phyloP scores from a whole-genome alignment of 1,139 yeast genomes.

The Pichia norvegensis region DNA sequence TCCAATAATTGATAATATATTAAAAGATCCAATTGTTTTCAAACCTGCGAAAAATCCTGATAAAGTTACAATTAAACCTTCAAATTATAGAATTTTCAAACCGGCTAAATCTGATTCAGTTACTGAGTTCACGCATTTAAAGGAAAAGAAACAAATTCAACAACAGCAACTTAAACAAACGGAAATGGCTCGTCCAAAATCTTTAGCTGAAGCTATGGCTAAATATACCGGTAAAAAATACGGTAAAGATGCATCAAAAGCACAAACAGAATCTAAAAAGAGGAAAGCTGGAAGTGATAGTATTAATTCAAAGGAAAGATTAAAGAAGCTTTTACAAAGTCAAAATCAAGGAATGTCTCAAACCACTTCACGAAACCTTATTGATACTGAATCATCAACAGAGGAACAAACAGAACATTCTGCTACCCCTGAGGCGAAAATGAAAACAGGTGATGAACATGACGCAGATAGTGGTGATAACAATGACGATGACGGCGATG shows the following conservation, averaged over 20 bases:
- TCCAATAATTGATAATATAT: conserved; percentile 38
- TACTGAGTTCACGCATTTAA: neutral
- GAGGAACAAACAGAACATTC: neutral
- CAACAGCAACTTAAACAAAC: conserved; percentile 2
- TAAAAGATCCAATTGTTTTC: conserved; percentile 43
- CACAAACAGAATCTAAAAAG: conserved; percentile 14
- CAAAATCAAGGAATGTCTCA: neutral
- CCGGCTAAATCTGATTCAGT: neutral
- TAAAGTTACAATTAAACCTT: conserved; percentile 30
- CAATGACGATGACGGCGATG: neutral
- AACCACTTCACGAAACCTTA: neutral
- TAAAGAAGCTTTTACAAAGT: conserved; percentile 9
- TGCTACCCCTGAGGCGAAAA: neutral
- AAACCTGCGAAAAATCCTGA: conserved; percentile 39
- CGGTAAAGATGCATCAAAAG: conserved; percentile 33
- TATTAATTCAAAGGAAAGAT: conserved; percentile 9
- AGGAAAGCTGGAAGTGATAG: conserved; percentile 1
- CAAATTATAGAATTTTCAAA: conserved; percentile 36
- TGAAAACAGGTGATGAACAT: no score
- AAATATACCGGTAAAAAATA: conserved; percentile 49
- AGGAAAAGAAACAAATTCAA: neutral
- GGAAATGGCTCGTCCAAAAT: conserved; percentile 33
- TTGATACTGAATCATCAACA: neutral
- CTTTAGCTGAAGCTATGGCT: conserved; percentile 58
- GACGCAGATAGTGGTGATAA: neutral